Conservation (phyloP, 345 rosid genomes). For the Reutealis trisperma region DNA sequence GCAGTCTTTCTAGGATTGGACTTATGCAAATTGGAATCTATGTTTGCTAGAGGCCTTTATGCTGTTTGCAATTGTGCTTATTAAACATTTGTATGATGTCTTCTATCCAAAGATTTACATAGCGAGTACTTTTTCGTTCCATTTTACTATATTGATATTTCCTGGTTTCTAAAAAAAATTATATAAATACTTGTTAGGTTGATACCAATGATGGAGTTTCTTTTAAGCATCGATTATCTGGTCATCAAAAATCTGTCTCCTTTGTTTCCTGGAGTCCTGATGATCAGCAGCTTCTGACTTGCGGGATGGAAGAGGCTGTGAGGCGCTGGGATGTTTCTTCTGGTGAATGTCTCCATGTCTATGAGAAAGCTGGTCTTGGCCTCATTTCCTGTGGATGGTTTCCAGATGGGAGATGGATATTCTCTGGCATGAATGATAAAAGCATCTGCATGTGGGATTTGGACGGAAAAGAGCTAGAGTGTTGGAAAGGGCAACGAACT, state of each 20-base stretch:
- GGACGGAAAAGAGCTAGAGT: slow-evolving; percentile 64
- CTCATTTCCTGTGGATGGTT: slow-evolving; percentile 77
- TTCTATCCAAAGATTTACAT: too few relatives aligned
- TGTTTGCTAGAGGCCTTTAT: neutral
- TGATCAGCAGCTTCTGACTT: slow-evolving; percentile 63
- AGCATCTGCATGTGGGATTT: slow-evolving; percentile 72
- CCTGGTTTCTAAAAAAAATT: neutral
- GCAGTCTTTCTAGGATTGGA: neutral
- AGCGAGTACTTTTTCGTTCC: neutral
- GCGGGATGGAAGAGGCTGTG: slow-evolving; percentile 64
- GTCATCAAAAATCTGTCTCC: slow-evolving; percentile 57
- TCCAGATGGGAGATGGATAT: slow-evolving; percentile 52
- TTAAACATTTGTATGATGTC: neutral
- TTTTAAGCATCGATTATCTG: slow-evolving; percentile 49
- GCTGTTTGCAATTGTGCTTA: neutral
- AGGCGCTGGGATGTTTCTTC: slow-evolving; percentile 65
- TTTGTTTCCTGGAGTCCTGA: slow-evolving; percentile 67
- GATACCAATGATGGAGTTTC: slow-evolving; percentile 41
- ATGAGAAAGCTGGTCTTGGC: slow-evolving; percentile 52
- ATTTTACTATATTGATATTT: too few relatives aligned
- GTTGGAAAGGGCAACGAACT: slow-evolving; percentile 69
- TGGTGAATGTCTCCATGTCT: slow-evolving; percentile 55
- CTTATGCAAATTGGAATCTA: too few relatives aligned
- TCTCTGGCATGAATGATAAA: slow-evolving; percentile 58
- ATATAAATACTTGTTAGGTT: slow-evolving; percentile 36